Conservation (phyloP, 169 alveolate genomes). For the Eimeria acervulina region DNA sequence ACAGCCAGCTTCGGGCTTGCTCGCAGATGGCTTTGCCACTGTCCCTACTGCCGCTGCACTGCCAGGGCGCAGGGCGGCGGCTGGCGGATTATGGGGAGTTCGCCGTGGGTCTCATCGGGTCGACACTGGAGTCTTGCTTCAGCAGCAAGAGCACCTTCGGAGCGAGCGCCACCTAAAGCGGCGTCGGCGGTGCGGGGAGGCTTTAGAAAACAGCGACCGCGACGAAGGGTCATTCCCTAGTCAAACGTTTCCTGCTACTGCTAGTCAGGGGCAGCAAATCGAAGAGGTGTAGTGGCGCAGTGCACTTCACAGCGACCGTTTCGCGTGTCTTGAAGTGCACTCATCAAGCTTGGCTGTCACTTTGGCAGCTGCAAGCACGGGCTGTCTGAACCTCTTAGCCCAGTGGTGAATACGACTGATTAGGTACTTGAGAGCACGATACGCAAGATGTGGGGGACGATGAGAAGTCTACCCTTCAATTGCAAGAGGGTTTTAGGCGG, state of each 20-base stretch:
- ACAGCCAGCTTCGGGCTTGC: background rate
- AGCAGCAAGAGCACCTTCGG: slow-evolving; percentile 39
- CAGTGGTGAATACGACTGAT: background rate
- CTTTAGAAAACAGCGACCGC: slow-evolving; percentile 23
- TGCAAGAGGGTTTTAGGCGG: background rate
- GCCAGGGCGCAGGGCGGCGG: slow-evolving; percentile 23
- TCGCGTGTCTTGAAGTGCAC: background rate
- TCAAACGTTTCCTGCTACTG: background rate
- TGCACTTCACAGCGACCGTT: background rate
- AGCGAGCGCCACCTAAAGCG: slow-evolving; percentile 51
- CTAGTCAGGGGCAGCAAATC: slow-evolving; percentile 6
- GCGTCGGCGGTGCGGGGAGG: slow-evolving; percentile 55
- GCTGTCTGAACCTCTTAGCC: background rate
- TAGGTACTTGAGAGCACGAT: background rate
- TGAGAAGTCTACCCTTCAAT: background rate
- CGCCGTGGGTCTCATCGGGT: slow-evolving; percentile 42
- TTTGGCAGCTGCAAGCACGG: background rate
- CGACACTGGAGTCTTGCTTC: background rate
- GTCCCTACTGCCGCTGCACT: slow-evolving; percentile 2
- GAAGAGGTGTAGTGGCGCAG: background rate
- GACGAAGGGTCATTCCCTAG: slow-evolving; percentile 18
- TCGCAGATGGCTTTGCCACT: slow-evolving; percentile 8
- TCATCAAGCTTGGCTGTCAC: background rate
- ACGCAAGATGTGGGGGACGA: background rate
- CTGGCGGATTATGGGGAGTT: slow-evolving; percentile 29